Percentiles rank a stretch among this genome's conserved stretches.
Evolutionary conservation across 352 stramenopile genomes (phyloP).

Genomic region (Phytophthora colocasiae): DNA sequence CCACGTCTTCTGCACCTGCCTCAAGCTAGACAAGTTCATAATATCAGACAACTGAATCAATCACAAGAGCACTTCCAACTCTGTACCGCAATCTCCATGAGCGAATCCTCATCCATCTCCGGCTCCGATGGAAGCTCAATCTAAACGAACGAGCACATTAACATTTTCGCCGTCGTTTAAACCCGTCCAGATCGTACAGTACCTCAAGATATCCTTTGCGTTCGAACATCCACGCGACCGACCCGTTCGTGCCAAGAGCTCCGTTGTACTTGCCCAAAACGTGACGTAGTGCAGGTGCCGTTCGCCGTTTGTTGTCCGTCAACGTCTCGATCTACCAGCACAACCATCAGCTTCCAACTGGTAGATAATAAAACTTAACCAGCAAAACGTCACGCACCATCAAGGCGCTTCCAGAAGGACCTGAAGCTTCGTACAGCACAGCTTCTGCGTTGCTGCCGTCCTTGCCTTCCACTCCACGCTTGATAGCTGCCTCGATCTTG

Average conservation of each 20-base stretch:
- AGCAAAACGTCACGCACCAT: slow-evolving; percentile 47
- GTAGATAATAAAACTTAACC: neutral
- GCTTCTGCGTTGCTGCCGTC: slow-evolving; percentile 74
- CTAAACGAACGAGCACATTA: slow-evolving; percentile 29
- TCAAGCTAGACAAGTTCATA: slow-evolving; percentile 55
- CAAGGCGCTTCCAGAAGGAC: slow-evolving; percentile 72
- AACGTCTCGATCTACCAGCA: slow-evolving; percentile 77
- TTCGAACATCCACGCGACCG: slow-evolving; percentile 88
- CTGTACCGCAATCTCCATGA: slow-evolving; percentile 78
- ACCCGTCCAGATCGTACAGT: neutral
- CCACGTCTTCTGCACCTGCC: slow-evolving; percentile 74
- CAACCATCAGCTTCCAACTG: neutral
- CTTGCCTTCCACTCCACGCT: slow-evolving; percentile 84
- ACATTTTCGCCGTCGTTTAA: neutral
- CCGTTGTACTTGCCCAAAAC: slow-evolving; percentile 77
- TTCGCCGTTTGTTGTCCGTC: slow-evolving; percentile 86
- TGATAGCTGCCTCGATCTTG: slow-evolving; percentile 84
- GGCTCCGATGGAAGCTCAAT: slow-evolving; percentile 45
- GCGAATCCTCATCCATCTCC: slow-evolving; percentile 65
- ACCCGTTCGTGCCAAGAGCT: slow-evolving; percentile 75
- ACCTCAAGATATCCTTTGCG: slow-evolving; percentile 88
- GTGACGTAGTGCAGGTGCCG: slow-evolving; percentile 80
- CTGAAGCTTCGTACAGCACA: slow-evolving; percentile 82
- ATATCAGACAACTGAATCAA: slow-evolving; percentile 4
- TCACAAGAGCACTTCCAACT: neutral